These are phyloP conservation scores for Nidularia pulvinata DNA, from an alignment of 768 basidiomycete genomes.

Conservation along the genomic window DNA sequence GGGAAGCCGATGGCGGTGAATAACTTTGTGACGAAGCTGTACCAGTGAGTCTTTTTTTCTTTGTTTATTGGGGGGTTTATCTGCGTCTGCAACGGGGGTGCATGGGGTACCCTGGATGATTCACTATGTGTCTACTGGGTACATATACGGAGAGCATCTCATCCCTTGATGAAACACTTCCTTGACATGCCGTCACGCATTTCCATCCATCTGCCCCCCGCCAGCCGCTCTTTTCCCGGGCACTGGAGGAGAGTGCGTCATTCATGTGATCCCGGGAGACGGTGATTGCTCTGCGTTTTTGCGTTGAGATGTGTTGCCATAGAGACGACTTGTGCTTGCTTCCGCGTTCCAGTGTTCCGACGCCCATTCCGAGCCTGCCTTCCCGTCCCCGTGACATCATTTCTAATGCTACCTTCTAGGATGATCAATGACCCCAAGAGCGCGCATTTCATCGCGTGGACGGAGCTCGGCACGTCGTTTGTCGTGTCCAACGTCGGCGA, in stretches of 20 bases:
- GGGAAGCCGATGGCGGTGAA: constrained; percentile 72
- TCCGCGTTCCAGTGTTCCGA: not conserved
- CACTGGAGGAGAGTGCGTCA: too few relatives aligned
- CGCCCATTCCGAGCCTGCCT: not conserved
- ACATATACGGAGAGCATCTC: too few relatives aligned
- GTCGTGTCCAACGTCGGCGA: constrained; percentile 87
- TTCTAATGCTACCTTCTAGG: constrained; percentile 27
- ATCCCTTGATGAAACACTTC: too few relatives aligned
- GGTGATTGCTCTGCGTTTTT: too few relatives aligned
- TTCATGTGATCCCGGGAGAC: too few relatives aligned
- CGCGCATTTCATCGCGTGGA: constrained; percentile 81
- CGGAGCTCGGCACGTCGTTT: constrained; percentile 80
- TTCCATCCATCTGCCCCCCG: too few relatives aligned
- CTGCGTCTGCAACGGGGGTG: constrained; percentile 2
- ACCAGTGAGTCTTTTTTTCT: constrained; percentile 55
- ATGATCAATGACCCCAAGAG: constrained; percentile 89
- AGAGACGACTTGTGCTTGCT: not conserved
- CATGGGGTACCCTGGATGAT: constrained; percentile 2
- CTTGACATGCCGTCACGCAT: too few relatives aligned
- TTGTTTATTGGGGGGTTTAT: constrained; percentile 3
- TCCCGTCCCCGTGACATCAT: not conserved
- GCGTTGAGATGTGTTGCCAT: too few relatives aligned
- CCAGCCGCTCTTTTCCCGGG: too few relatives aligned
- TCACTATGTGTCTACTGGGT: not conserved
- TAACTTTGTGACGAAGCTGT: constrained; percentile 89